phyloP scores from a whole-genome alignment of 495 filamentous ascomycete genomes.

The Podospora comata region DNA sequence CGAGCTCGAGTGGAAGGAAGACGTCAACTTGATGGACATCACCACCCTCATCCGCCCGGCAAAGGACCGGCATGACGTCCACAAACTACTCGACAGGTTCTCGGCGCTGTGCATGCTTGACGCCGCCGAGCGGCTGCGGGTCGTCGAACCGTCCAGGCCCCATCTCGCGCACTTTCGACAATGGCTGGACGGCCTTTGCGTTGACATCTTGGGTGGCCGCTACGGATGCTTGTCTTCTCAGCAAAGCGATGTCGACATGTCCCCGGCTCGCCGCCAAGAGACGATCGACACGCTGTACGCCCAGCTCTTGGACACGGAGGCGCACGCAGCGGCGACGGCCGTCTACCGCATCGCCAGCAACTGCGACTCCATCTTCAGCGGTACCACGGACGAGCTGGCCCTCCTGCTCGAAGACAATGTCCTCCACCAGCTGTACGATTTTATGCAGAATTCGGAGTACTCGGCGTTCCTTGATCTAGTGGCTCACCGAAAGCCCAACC shows the following conservation, averaged over 20 bases:
- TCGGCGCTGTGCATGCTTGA: slow-evolving; percentile 35
- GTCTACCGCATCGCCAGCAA: slow-evolving; percentile 32
- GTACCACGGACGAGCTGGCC: slow-evolving; percentile 31
- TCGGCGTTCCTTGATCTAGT: slow-evolving; percentile 24
- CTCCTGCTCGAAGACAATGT: slow-evolving; percentile 35
- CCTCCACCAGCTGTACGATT: slow-evolving; percentile 32
- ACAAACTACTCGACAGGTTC: slow-evolving; percentile 26
- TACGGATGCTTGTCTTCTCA: slow-evolving; percentile 25
- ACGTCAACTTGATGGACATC: slow-evolving; percentile 36
- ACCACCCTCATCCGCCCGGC: slow-evolving; percentile 18
- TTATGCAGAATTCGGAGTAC: slow-evolving; percentile 13
- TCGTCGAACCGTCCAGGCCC: slow-evolving; percentile 24
- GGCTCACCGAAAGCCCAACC: slow-evolving; percentile 28
- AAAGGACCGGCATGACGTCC: slow-evolving; percentile 12
- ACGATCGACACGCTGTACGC: slow-evolving; percentile 18
- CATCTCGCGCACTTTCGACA: slow-evolving; percentile 32
- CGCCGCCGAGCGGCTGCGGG: slow-evolving; percentile 19
- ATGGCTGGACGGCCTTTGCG: slow-evolving; percentile 32
- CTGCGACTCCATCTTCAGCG: slow-evolving; percentile 27
- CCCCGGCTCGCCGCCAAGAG: slow-evolving; percentile 12
- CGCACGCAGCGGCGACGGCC: slow-evolving; percentile 19
- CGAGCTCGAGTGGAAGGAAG: slow-evolving; percentile 33
- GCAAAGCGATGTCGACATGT: slow-evolving; percentile 8
- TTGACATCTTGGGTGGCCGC: slow-evolving; percentile 9
- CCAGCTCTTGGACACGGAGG: slow-evolving; percentile 18